phyloP scores from a whole-genome alignment of 768 basidiomycete genomes.

The Leccinum variicolor region DNA sequence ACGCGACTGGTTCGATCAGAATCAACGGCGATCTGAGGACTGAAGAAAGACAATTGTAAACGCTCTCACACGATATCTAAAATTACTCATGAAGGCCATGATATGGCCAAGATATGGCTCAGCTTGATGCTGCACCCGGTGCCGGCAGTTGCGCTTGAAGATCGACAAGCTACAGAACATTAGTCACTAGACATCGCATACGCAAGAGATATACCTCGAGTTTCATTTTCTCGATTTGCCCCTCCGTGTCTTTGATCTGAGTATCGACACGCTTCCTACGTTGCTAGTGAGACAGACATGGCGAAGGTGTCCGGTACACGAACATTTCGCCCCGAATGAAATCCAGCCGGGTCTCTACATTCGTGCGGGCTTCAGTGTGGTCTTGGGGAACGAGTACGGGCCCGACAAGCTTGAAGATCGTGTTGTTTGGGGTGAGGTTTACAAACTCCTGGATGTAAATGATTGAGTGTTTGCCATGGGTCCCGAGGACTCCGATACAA shows the following conservation, averaged over 20 bases:
- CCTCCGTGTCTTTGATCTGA: slow-evolving; percentile 76
- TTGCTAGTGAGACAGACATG: slow-evolving; percentile 7
- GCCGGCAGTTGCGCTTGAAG: slow-evolving; percentile 55
- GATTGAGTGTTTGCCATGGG: not conserved
- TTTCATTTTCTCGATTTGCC: slow-evolving; percentile 79
- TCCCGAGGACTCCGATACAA: not conserved
- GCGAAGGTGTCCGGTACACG: slow-evolving; percentile 18
- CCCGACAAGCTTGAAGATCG: slow-evolving; percentile 87
- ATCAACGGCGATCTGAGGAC: not conserved
- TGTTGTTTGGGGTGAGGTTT: slow-evolving; percentile 67
- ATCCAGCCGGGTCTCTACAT: slow-evolving; percentile 85
- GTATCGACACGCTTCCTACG: slow-evolving; percentile 72
- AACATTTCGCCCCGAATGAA: slow-evolving; percentile 90
- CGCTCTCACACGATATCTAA: not conserved
- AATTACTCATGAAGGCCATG: not conserved
- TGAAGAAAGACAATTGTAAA: not conserved
- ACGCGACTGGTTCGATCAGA: not conserved
- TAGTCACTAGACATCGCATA: slow-evolving; percentile 5
- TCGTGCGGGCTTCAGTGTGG: slow-evolving; percentile 77
- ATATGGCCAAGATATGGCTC: not conserved
- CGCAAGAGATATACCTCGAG: slow-evolving; percentile 51
- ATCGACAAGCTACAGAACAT: slow-evolving; percentile 53
- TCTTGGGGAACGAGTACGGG: slow-evolving; percentile 91
- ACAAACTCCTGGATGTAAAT: slow-evolving; percentile 68
- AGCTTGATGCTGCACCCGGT: slow-evolving; percentile 21